These are phyloP conservation scores for Plasmodium coatneyi DNA, from an alignment of 169 alveolate species.

Conservation along the genomic window DNA sequence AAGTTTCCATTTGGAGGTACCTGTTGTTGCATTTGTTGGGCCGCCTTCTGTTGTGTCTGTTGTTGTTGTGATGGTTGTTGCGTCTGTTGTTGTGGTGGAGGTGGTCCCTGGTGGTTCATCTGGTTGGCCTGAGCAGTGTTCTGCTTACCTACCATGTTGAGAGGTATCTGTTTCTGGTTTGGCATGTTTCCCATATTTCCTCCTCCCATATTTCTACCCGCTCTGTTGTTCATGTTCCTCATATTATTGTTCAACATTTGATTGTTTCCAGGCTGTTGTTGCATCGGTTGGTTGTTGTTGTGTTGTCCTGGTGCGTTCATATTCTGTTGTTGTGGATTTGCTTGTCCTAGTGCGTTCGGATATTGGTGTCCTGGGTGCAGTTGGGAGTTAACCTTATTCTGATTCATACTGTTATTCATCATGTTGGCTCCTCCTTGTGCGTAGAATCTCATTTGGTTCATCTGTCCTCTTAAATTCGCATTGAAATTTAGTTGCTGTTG, in stretches of 20 bases:
- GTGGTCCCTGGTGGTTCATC: neutral
- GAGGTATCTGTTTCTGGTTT: constrained; percentile 53
- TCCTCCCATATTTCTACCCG: constrained; percentile 22
- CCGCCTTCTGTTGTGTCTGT: constrained; percentile 18
- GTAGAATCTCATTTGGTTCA: constrained; percentile 71
- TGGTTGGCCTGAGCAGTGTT: constrained; percentile 6
- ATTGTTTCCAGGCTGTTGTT: constrained; percentile 28
- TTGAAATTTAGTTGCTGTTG: constrained; percentile 62
- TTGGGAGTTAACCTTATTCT: constrained; percentile 28
- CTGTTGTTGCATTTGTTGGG: constrained; percentile 51
- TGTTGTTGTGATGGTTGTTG: neutral
- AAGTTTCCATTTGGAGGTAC: constrained; percentile 59
- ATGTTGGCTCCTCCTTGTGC: constrained; percentile 45
- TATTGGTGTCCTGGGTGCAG: constrained; percentile 47
- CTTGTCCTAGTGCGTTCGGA: constrained; percentile 17
- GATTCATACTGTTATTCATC: constrained; percentile 40
- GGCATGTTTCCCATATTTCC: constrained; percentile 24
- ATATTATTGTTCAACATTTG: constrained; percentile 51
- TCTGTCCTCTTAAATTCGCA: constrained; percentile 59
- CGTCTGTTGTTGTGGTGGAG: constrained; percentile 20
- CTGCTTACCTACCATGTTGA: constrained; percentile 39
- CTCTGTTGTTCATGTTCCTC: constrained; percentile 63
- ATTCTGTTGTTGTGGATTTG: constrained; percentile 27
- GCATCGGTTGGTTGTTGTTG: constrained; percentile 12
- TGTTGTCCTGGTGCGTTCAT: constrained; percentile 27